Base-by-base conservation (phyloP, 2,329 filamentous ascomycete species). In the Cladosporium colombiae region DNA sequence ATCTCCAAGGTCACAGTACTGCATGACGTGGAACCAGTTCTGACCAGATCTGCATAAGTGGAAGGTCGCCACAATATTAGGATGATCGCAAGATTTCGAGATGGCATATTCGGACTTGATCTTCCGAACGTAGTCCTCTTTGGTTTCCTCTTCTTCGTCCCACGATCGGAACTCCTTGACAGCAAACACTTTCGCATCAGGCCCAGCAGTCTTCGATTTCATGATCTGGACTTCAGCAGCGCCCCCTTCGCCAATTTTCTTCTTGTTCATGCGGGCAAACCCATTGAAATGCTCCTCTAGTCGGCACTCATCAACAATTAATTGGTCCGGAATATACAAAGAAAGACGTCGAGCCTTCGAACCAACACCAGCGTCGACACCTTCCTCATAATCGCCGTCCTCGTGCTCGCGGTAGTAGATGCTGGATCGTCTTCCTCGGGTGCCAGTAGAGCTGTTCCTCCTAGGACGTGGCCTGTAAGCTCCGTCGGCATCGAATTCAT, bases 41-140 rank as follows among this genome's bases (percentile, higher is more conserved):
- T 88, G 86, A 70, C 93, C 85, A 16, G 85, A 78, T 33, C 56
- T 88, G 80, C 92, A 95, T 6, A 96, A 83, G 33, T 89, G 87
- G 64, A 93, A 80, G 0, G 91, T 93, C 77, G 92, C 86, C 69
- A 96, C 90, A 71, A 96, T 91, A 76, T 96, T 96, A 60, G 92
- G 91, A 75, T 96, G 92, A 72, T 92, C 87, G 67, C 93, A 80
- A 70, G 90, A 92, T 81, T 93, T 93, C 67, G 91, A 91, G 70
- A 96, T 93, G 77, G 89, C 92, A 80, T 88, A 97, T 76, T 97
- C 93, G 1, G 91, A 93, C 78, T 94, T 96, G 81, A 96, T 91
- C 82, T 96, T 95, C 78, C 92, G 89, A 70, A 91, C 86, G 77
- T 96, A 96, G 60, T 95, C 91, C 33, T 87, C 84, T 68, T 86